phyloP scores from a whole-genome alignment of 2,329 filamentous ascomycete species.

The Colletotrichum ledebouriae region DNA sequence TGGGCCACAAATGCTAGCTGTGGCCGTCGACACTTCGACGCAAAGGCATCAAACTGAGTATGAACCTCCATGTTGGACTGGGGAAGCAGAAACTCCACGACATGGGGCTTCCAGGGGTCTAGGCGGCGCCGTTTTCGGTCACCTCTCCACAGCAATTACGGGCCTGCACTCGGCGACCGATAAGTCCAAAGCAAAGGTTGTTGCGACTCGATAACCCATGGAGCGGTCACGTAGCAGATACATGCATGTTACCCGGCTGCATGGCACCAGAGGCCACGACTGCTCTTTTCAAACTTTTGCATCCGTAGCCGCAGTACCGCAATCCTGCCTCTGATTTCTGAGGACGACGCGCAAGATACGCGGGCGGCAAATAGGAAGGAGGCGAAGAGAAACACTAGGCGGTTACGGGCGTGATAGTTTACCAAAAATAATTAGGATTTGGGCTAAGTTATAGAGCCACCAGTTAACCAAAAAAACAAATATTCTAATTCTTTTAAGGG shows the following conservation, averaged over 20 bases:
- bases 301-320: neutral
- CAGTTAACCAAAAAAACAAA: too few species aligned
- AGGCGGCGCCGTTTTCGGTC: slow-evolving; percentile 32
- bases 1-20: neutral
- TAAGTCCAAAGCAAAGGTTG: slow-evolving; percentile 34
- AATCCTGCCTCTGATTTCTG: neutral
- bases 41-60: slow-evolving; percentile 32
- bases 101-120: slow-evolving; percentile 19
- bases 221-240: slow-evolving; percentile 26
- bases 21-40: slow-evolving; percentile 3
- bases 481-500: too few species aligned
- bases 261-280: slow-evolving; percentile 8
- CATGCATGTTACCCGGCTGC: slow-evolving; percentile 12
- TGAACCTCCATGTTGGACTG: slow-evolving; percentile 17
- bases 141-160: slow-evolving; percentile 35
- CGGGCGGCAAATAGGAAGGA: neutral
- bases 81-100: slow-evolving; percentile 16
- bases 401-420: too few species aligned
- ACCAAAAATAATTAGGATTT: too few species aligned
- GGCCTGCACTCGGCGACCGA: slow-evolving; percentile 27
- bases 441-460: too few species aligned
- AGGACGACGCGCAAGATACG: neutral
- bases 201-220: slow-evolving; percentile 29
- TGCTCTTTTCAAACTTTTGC: slow-evolving; percentile 6
- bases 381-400: slow-evolving; percentile 4